Base-by-base conservation (phyloP, 257 asterid genomes). In the Parsonsia alboflavescens region DNA sequence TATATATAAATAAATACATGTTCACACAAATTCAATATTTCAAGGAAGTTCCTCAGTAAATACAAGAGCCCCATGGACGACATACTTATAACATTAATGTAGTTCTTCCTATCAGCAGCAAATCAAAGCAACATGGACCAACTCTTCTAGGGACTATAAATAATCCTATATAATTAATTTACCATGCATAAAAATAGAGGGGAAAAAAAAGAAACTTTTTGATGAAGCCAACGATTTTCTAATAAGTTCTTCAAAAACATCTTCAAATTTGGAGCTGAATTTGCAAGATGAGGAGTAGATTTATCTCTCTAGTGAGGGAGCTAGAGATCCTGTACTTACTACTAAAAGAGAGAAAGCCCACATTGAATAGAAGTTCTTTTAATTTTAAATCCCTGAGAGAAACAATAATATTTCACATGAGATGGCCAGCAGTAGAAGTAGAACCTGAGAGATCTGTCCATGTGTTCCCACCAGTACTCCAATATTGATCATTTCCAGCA, bases 401-500 rank as follows among this genome's bases (percentile, higher is more conserved):
- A 10, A 0, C 7, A 22, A 16, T 2, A 42, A 2, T 42, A 42
- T 1, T 46, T 54, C 59, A 70, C 48, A 81, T 56, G 42, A 81
- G 76, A 36, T 76, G 77, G 54, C 72, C 77, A n/a, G 81, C 74
- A 39, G 82, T 54, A 69, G 81, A 61, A 70, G 73, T 57, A 64
- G 71, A 72, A 69, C 70, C 73, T 44, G 84, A 73, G 22, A 82
- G 26, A 72, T 81, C 80, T 69, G 75, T 74, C 79, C 84, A 76
- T 21, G 77, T 49, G 67, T 75, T 82, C 9, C 73, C 77, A 11
- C 17, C 54, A 0, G 19, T 49, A 57, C 30, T 68, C 87, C 87
- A 84, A 57, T 78, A 73, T 22, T 81, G 83, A 44, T 78, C 76
- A 57, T 66, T 71, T 30, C 65, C 83, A 63, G 71, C 36, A 45